phyloP scores from a whole-genome alignment of 108 stramenopile species.

The Pseudonitzschia delicatissima region DNA sequence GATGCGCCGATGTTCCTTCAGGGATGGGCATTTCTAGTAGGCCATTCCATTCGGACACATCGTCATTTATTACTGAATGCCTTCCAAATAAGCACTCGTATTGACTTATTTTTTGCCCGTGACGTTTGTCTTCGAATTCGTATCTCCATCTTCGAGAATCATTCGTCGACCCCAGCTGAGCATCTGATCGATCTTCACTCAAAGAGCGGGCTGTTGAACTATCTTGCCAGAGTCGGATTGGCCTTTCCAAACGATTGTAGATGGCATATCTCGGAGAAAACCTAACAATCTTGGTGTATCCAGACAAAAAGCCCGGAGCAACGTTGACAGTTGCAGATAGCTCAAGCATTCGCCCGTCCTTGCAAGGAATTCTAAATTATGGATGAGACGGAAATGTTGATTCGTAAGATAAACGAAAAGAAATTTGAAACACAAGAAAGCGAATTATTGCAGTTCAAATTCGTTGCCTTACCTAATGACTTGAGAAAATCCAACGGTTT shows the following conservation, averaged over 20 bases:
- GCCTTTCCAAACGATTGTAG: slow-evolving; percentile 67
- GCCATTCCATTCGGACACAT: not conserved
- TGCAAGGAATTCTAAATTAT: slow-evolving; percentile 16
- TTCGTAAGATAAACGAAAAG: too few relatives aligned
- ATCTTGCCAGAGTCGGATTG: slow-evolving; percentile 90
- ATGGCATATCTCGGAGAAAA: slow-evolving; percentile 89
- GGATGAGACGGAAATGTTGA: not conserved
- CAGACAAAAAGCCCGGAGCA: slow-evolving; percentile 86
- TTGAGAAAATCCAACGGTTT: slow-evolving; percentile 96
- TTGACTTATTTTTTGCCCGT: slow-evolving; percentile 43
- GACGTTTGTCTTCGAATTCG: slow-evolving; percentile 17
- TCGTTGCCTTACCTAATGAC: slow-evolving; percentile 57
- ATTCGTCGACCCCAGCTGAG: slow-evolving; percentile 1
- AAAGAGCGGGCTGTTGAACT: slow-evolving; percentile 72
- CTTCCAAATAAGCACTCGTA: slow-evolving; percentile 67
- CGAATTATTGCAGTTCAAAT: slow-evolving; percentile 6
- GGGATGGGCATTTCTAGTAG: slow-evolving; percentile 13
- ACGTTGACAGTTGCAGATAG: slow-evolving; percentile 78
- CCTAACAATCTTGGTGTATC: slow-evolving; percentile 93
- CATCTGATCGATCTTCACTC: slow-evolving; percentile 23
- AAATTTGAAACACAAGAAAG: slow-evolving; percentile 2
- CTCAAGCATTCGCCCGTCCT: slow-evolving; percentile 79
- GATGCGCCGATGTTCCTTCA: slow-evolving; percentile 69
- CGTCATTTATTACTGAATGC: slow-evolving; percentile 24
- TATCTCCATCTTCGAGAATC: slow-evolving; percentile 52